Conservation (phyloP, 169 alveolate genomes). For the Eimeria tenella region DNA sequence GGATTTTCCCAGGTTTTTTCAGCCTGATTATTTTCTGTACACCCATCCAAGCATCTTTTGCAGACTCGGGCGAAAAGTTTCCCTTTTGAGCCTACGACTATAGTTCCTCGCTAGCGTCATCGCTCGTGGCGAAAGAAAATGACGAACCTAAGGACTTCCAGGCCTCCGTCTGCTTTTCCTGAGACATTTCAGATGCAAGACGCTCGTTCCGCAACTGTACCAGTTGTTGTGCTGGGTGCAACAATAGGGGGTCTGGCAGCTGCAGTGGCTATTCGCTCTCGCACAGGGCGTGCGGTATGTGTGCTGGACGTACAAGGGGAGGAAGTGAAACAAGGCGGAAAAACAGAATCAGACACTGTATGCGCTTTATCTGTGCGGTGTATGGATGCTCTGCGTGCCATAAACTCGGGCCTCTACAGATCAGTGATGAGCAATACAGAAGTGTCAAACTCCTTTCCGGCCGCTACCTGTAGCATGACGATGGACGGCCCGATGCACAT, state of each 20-base stretch:
- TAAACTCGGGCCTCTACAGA: background rate
- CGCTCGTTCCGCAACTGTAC: background rate
- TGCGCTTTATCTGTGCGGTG: conserved; percentile 8
- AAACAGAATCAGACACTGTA: background rate
- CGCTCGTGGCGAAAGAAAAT: no score
- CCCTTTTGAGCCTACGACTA: no score
- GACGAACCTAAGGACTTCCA: no score
- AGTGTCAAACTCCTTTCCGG: background rate
- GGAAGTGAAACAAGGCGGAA: background rate
- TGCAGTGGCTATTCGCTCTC: conserved; percentile 39
- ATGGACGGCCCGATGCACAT: background rate
- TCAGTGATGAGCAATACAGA: background rate
- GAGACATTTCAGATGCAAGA: background rate
- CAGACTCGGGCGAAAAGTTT: no score
- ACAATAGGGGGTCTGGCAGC: conserved; percentile 32
- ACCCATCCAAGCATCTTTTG: no score
- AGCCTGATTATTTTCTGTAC: no score
- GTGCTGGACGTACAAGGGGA: background rate
- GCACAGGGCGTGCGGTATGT: conserved; percentile 51
- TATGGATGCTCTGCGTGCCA: conserved; percentile 23
- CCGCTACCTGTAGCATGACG: background rate
- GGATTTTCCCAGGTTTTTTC: no score
- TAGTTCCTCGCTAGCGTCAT: no score
- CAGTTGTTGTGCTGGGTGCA: conserved; percentile 41
- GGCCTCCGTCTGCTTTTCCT: no score